Evolutionary conservation across 2,329 filamentous ascomycete genomes (phyloP).

Genomic region (Parastagonospora nodorum): DNA sequence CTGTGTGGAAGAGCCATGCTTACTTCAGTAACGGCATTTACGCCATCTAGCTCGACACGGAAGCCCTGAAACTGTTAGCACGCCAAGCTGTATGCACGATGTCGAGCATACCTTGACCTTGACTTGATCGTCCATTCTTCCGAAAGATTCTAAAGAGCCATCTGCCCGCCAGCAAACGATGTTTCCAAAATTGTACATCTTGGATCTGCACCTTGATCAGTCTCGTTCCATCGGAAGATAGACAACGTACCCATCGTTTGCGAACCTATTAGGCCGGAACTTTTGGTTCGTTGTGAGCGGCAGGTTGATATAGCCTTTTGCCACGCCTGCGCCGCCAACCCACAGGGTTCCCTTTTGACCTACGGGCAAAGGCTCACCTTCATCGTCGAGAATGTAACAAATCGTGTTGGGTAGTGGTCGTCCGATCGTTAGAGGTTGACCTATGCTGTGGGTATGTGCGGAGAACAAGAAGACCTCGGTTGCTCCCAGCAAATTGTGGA

Average conservation of each 20-base stretch:
- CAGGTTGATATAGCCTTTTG: slow-evolving; percentile 62
- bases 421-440: slow-evolving; percentile 59
- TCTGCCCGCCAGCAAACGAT: slow-evolving; percentile 61
- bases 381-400: slow-evolving; percentile 60
- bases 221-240: not conserved
- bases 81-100: no score
- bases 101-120: slow-evolving; percentile 61
- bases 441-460: slow-evolving; percentile 56
- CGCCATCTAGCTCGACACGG: slow-evolving; percentile 64
- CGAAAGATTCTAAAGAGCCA: slow-evolving; percentile 61
- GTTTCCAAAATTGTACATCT: slow-evolving; percentile 67
- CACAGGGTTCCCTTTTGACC: slow-evolving; percentile 61
- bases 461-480: slow-evolving; percentile 66
- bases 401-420: slow-evolving; percentile 62
- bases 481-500: slow-evolving; percentile 62
- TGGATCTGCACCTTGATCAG: slow-evolving; percentile 21
- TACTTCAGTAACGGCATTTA: slow-evolving; percentile 48
- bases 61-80: slow-evolving; percentile 25
- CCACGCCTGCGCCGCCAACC: slow-evolving; percentile 62
- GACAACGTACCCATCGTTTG: slow-evolving; percentile 54
- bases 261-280: slow-evolving; percentile 55
- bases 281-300: slow-evolving; percentile 58
- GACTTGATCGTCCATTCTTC: slow-evolving; percentile 65
- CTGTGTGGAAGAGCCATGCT: no score
- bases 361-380: slow-evolving; percentile 51